Conservation (phyloP, 2,329 filamentous ascomycete species). For the Cordyceps javanica region DNA sequence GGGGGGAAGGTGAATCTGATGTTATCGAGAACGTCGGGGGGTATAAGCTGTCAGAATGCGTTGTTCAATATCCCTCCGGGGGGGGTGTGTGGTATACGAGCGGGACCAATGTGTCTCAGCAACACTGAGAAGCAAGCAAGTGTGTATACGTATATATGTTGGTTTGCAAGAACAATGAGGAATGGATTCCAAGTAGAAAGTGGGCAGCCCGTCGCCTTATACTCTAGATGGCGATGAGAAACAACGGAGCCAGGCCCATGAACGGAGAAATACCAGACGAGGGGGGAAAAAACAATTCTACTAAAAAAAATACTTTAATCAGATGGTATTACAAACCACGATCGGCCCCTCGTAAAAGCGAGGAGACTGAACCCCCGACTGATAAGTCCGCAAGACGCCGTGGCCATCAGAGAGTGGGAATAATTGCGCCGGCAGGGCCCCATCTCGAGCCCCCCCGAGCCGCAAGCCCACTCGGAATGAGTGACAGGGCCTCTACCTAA, state of each 20-base stretch:
- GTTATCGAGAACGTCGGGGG: not conserved
- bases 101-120: too few species aligned
- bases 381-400: slow-evolving; percentile 1
- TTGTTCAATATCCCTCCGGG: not conserved
- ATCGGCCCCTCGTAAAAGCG: not conserved
- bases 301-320: not conserved
- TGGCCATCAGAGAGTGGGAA: not conserved
- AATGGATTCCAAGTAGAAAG: not conserved
- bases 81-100: too few species aligned
- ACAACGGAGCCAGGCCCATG: not conserved
- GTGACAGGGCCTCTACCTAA: not conserved
- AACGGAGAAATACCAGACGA: not conserved
- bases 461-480: not conserved
- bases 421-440: not conserved
- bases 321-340: not conserved
- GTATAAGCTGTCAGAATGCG: not conserved
- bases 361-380: not conserved
- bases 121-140: too few species aligned
- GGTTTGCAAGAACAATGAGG: too few species aligned
- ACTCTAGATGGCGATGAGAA: not conserved
- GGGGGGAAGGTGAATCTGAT: not conserved
- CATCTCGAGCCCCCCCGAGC: not conserved
- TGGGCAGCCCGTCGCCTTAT: not conserved
- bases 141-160: too few species aligned
- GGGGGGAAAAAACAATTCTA: not conserved